These are phyloP conservation scores for Avena atlantica DNA, from an alignment of 176 grass and related monocot species.

Conservation along the genomic window DNA sequence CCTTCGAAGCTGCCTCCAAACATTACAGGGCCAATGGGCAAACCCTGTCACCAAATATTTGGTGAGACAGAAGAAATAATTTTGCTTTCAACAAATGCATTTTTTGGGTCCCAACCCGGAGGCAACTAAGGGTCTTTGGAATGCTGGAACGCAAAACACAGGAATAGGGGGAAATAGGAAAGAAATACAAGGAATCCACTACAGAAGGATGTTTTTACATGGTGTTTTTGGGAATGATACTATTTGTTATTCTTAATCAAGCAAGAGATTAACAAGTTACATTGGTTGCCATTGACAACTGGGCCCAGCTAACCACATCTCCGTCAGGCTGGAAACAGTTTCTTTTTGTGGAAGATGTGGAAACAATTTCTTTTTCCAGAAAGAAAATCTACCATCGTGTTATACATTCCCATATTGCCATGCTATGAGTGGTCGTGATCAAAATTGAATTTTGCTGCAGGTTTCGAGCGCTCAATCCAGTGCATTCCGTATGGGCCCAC, in stretches of 20 bases:
- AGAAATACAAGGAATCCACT: neutral
- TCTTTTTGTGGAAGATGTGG: neutral
- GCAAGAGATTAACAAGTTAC: neutral
- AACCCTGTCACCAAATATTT: neutral
- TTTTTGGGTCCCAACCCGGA: neutral
- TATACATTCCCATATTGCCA: neutral
- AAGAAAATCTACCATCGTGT: neutral
- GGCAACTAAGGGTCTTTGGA: slow-evolving; percentile 7
- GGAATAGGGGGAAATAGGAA: neutral
- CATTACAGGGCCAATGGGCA: neutral
- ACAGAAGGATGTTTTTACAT: neutral
- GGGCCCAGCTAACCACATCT: neutral
- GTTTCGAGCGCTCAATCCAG: neutral
- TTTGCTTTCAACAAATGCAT: neutral
- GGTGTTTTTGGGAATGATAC: neutral
- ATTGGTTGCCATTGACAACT: neutral
- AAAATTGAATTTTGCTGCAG: neutral
- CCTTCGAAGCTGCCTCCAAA: neutral
- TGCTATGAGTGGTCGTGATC: neutral
- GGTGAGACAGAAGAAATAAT: neutral
- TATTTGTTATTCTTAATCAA: neutral
- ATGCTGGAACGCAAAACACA: neutral
- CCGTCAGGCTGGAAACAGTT: neutral
- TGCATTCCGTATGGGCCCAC: neutral
- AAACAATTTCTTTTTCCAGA: too few relatives aligned